Evolutionary conservation across 345 rosid genomes (phyloP), one percentile per base, ranked within the genome.

Genomic region (Luvunga scandens): DNA sequence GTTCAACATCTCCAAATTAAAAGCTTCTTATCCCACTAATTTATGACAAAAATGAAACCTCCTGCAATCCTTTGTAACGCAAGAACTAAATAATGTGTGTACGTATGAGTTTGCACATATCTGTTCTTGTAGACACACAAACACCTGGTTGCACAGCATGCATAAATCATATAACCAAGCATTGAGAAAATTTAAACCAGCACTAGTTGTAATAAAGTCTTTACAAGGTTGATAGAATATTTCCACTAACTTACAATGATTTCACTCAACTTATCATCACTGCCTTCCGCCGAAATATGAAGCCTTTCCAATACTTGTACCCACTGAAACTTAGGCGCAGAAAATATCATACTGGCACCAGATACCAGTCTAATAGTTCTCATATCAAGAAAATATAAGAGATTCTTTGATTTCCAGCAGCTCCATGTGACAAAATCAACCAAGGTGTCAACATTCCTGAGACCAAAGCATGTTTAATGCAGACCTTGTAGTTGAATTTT

Each of bases 351-450:
- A 79, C 81, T 88, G 48, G 90, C 89, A 78, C 97, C 97, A 0
- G 97, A 89, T 42, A 93, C 97, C 87, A 93, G 74, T 76, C 91
- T 86, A 50, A 90, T 66, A 36, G 97, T 93, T 88, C 92, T 87
- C 79, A 83, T 87, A 72, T 90, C 83, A 13, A 93, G 85, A 79
- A 93, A 89, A 89, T 93, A 93, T 8, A 87, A 75, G 53, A 94
- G 61, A 66, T 83, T 83, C 75, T 64, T 87, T 59, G 89, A 82
- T 83, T 88, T 90, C 98, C 97, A 91, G 16, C 2, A 31, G 75
- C 88, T 84, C 91, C 93, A 89, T 67, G 87, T 89, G 9, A 79
- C 78, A 78, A 82, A 62, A 64, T 85, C 89, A 50, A 85, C 82
- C 77, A 81, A 77, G 77, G 77, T 83, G 27, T 88, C 82, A 72